Evolutionary conservation across 2,329 filamentous ascomycete species (phyloP).

Genomic region (Bisporella sp.): DNA sequence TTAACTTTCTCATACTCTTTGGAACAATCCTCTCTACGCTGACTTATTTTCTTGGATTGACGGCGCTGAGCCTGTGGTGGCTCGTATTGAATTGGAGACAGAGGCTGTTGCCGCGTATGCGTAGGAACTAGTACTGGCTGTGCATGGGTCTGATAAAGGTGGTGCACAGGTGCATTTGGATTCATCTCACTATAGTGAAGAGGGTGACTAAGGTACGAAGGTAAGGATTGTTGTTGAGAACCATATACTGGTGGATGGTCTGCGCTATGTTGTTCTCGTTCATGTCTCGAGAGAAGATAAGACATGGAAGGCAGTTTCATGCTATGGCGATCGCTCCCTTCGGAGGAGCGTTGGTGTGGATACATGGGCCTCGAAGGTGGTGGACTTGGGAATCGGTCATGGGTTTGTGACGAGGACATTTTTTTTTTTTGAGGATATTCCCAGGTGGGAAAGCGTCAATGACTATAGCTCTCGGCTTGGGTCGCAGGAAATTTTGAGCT

Average conservation of each 20-base stretch:
- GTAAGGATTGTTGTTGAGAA: background rate
- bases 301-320: background rate
- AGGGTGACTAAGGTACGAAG: background rate
- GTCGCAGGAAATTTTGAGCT: too few relatives aligned
- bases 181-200: background rate
- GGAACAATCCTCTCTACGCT: background rate
- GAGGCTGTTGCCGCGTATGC: background rate
- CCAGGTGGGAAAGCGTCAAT: too few relatives aligned
- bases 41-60: slow-evolving; percentile 1
- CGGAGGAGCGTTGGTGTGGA: too few relatives aligned
- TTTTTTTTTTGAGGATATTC: too few relatives aligned
- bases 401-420: too few relatives aligned
- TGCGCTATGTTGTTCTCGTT: background rate
- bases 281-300: background rate
- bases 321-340: too few relatives aligned
- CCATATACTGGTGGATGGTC: background rate
- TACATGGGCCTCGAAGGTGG: too few relatives aligned
- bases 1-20: background rate
- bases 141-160: background rate
- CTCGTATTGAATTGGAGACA: background rate
- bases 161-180: background rate
- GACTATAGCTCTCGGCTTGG: too few relatives aligned
- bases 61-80: background rate
- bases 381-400: too few relatives aligned
- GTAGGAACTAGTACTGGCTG: background rate